Evolutionary conservation across 2,329 filamentous ascomycete genomes (phyloP).

Genomic region (Tricladium varicosporioides): DNA sequence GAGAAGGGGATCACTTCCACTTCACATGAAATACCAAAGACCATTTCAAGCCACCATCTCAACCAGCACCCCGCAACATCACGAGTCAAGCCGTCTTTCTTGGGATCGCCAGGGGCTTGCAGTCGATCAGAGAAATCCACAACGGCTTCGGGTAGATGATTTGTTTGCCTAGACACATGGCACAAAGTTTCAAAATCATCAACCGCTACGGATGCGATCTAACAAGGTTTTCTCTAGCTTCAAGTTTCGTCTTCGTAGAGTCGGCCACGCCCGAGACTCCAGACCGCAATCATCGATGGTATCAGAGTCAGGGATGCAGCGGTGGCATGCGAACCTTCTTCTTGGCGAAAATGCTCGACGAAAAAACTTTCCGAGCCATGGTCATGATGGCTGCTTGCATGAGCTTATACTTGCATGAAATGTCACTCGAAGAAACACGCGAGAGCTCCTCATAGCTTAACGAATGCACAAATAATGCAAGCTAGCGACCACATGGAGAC

Average conservation of each 20-base stretch:
- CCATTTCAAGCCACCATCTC: no score
- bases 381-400: background rate
- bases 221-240: background rate
- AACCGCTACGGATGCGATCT: background rate
- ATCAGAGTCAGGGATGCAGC: background rate
- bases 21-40: slow-evolving; percentile 37
- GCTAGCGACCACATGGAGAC: background rate
- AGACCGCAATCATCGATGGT: background rate
- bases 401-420: background rate
- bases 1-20: slow-evolving; percentile 65
- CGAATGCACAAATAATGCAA: background rate
- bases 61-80: background rate
- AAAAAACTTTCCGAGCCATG: background rate
- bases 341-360: background rate
- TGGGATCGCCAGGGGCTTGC: background rate
- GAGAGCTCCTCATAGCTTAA: background rate
- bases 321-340: background rate
- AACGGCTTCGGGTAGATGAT: background rate
- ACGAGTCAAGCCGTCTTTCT: background rate
- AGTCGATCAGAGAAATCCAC: background rate
- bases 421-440: background rate
- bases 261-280: background rate
- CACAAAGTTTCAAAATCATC: background rate
- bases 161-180: background rate
- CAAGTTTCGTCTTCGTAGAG: background rate